Evolutionary conservation across 2,329 filamentous ascomycete genomes (phyloP).

Genomic region (Ilyonectria sp.): DNA sequence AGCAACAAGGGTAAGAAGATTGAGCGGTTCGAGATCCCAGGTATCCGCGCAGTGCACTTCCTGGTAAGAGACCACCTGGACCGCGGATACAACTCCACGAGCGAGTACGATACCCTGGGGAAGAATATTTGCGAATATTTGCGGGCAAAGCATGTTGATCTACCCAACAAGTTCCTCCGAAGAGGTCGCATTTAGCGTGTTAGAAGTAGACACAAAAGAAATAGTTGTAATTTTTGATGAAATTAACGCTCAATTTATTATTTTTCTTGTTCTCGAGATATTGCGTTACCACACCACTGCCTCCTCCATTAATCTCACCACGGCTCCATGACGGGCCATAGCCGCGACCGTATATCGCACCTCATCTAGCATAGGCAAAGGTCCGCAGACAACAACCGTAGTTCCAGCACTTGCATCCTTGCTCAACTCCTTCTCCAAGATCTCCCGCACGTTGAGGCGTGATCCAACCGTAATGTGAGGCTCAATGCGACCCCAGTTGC

Average conservation of each 20-base stretch:
- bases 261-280: no score
- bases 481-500: conserved; percentile 47
- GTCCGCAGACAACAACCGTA: conserved; percentile 50
- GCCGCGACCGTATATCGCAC: conserved; percentile 46
- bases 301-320: conserved; percentile 46
- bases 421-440: conserved; percentile 46
- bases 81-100: conserved; percentile 56
- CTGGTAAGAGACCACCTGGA: conserved; percentile 61
- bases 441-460: conserved; percentile 45
- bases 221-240: conserved; percentile 2
- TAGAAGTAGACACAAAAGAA: background rate
- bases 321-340: conserved; percentile 44
- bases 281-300: conserved; percentile 18
- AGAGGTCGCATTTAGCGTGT: conserved; percentile 49
- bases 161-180: conserved; percentile 58
- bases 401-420: conserved; percentile 41
- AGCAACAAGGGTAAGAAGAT: conserved; percentile 33
- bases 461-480: conserved; percentile 49
- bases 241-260: conserved; percentile 1
- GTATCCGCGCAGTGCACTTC: conserved; percentile 51
- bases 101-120: conserved; percentile 58
- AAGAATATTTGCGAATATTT: conserved; percentile 62
- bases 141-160: conserved; percentile 57
- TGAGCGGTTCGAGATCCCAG: conserved; percentile 32
- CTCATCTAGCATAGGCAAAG: conserved; percentile 50